These are phyloP conservation scores for Trametes gibbosa DNA, from an alignment of 768 basidiomycete genomes.

Conservation along the genomic window DNA sequence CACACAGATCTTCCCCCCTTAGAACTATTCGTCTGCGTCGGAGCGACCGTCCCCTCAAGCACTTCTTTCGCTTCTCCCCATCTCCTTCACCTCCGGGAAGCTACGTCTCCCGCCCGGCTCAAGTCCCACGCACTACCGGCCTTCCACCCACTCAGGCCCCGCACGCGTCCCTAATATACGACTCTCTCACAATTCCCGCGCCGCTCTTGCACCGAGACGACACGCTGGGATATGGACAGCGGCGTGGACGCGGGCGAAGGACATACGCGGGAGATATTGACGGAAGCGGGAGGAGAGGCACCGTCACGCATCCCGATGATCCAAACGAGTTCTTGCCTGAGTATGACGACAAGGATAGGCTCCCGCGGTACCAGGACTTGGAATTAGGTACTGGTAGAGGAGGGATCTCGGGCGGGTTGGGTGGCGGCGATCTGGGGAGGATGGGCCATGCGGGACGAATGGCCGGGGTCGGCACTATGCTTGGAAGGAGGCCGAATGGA, in stretches of 20 bases:
- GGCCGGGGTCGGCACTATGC: background rate
- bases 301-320: slow-evolving; percentile 10
- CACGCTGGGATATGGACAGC: background rate
- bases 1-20: background rate
- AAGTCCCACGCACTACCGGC: slow-evolving; percentile 15
- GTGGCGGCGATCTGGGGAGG: background rate
- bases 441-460: background rate
- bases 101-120: background rate
- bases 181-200: background rate
- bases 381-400: background rate
- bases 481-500: slow-evolving; percentile 5
- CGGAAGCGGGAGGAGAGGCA: slow-evolving; percentile 2
- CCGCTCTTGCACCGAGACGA: background rate
- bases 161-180: slow-evolving; percentile 6
- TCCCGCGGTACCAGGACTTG: slow-evolving; percentile 17
- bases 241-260: slow-evolving; percentile 3
- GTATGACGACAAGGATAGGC: slow-evolving; percentile 20
- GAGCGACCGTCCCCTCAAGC: background rate
- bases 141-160: background rate
- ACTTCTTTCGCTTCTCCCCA: slow-evolving; percentile 9
- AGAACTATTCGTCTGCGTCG: slow-evolving; percentile 9
- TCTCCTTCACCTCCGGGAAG: background rate
- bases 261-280: slow-evolving; percentile 11
- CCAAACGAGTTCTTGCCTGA: slow-evolving; percentile 14
- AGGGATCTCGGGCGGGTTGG: background rate